Evolutionary conservation across 2,329 filamentous ascomycete species (phyloP), one percentile per base, ranked within the genome.

Genomic region (Sporothrix curviconia): DNA sequence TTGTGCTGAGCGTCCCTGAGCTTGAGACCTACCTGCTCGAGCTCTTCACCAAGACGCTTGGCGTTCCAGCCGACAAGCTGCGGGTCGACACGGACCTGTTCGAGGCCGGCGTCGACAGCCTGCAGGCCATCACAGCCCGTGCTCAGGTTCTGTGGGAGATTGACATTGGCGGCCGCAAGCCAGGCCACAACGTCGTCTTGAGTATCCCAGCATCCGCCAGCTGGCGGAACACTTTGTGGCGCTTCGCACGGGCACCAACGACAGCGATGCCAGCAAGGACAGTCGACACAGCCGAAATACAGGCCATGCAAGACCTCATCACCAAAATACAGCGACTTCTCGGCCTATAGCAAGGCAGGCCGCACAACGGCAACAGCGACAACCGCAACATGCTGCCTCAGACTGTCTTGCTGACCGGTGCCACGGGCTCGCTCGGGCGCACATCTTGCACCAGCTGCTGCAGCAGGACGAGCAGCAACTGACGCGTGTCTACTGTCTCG

Each of bases 361-460:
- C 1, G 28, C 28, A 11, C 28, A 11, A 32, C 28, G 28, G 6
- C 28, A 32, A 11, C 53, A 4, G 4, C 19, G 8, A 9, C 32
- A 7, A 3, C 17, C 19, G 19, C 19, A n/a, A 15, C 17, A 17
- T 17, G 19, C 28, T 3, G 6, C 14, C 3, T 2, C 36, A 59
- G 44, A 59, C 46, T 4, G 47, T 51, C 24, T 30, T 44, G 19
- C 44, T 36, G 44, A 50, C 39, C 7, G 85, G 85, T 1, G 78
- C 79, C 0, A 88, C 85, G 0, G 85, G 85, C 1, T 84, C 83
- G 1, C 72, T 88, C 0, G 85, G 85, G 75, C 81, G 0, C 83
- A 86, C 62, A 71, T 85, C 1, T 73, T 83, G 1, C 76, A 79
- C 3, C 78, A 82, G n/a, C 76, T 89, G 14, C 77, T 80, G 1